A percentile compares a stretch with the other conserved stretches of the same genome.
Conservation (phyloP, 495 filamentous ascomycete species). For the Penicillium diatomitis region DNA sequence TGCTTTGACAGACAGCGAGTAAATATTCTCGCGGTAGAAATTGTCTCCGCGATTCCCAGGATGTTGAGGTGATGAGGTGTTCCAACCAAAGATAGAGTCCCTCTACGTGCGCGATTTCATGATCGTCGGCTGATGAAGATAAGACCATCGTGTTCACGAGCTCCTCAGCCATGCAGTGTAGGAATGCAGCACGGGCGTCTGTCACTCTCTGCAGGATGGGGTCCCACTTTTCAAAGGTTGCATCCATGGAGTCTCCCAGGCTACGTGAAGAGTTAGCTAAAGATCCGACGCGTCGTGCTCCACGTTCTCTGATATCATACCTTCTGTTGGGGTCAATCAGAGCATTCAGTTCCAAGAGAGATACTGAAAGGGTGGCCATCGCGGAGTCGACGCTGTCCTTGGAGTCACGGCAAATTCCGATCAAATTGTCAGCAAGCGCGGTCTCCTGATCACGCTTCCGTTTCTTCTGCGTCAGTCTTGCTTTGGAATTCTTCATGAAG, state of each 20-base stretch:
- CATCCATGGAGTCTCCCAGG: conserved; percentile 23
- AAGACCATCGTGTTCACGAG: conserved; percentile 27
- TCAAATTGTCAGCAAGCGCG: conserved; percentile 17
- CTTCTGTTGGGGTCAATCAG: conserved; percentile 21
- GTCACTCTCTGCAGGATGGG: conserved; percentile 24
- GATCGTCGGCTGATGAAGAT: conserved; percentile 5
- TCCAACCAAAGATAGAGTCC: conserved; percentile 33
- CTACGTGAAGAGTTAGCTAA: conserved; percentile 12
- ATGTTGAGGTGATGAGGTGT: conserved; percentile 27
- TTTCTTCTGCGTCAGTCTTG: conserved; percentile 23
- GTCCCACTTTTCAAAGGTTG: conserved; percentile 27
- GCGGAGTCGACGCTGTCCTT: conserved; percentile 6
- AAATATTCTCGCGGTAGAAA: conserved; percentile 28
- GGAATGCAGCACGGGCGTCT: conserved; percentile 20
- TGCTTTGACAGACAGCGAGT: conserved; percentile 22
- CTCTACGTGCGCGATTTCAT: conserved; percentile 18
- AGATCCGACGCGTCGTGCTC: not conserved
- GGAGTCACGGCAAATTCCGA: conserved; percentile 18
- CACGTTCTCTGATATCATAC: conserved; percentile 16
- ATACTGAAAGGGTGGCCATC: conserved; percentile 12
- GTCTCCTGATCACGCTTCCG: conserved; percentile 20
- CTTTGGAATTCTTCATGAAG: conserved; percentile 3
- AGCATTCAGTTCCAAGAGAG: conserved; percentile 21
- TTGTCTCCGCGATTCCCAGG: conserved; percentile 21
- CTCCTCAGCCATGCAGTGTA: conserved; percentile 27